phyloP scores from a whole-genome alignment of 352 stramenopile genomes.

The Phytophthora ohioensis region DNA sequence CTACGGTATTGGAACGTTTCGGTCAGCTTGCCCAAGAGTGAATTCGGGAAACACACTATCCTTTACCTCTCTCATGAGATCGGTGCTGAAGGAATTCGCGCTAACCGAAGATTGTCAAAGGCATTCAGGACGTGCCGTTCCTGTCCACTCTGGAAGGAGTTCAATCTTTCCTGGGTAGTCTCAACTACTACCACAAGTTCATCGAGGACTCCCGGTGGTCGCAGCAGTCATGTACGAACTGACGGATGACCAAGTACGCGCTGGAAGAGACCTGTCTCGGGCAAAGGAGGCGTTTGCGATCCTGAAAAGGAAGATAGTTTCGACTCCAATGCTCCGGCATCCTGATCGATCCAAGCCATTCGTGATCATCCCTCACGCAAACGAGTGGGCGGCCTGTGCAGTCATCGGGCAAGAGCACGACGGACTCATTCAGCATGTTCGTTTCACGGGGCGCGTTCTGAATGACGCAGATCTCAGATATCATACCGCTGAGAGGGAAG shows the following conservation, averaged over 20 bases:
- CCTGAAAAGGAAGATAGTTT: neutral
- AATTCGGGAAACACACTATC: neutral
- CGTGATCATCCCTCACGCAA: neutral
- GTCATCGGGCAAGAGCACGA: neutral
- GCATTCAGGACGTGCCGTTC: too few relatives aligned
- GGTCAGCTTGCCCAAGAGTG: slow-evolving; percentile 1
- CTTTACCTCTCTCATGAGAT: neutral
- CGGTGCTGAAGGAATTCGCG: too few relatives aligned
- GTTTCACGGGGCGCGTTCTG: neutral
- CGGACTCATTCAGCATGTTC: neutral
- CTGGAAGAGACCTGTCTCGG: neutral
- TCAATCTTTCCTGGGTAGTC: too few relatives aligned
- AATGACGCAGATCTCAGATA: neutral
- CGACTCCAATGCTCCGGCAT: neutral
- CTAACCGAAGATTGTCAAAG: too few relatives aligned
- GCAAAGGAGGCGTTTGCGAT: too few relatives aligned
- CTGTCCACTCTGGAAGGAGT: too few relatives aligned
- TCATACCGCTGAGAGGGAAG: neutral
- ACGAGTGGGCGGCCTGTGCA: neutral
- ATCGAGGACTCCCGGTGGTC: neutral
- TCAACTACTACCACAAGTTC: too few relatives aligned
- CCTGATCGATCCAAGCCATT: neutral
- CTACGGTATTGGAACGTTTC: neutral
- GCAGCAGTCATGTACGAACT: neutral
- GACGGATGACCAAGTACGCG: neutral